Base-by-base conservation (phyloP, 2,329 filamentous ascomycete species). In the Phyllosticta paracitricarpa region DNA sequence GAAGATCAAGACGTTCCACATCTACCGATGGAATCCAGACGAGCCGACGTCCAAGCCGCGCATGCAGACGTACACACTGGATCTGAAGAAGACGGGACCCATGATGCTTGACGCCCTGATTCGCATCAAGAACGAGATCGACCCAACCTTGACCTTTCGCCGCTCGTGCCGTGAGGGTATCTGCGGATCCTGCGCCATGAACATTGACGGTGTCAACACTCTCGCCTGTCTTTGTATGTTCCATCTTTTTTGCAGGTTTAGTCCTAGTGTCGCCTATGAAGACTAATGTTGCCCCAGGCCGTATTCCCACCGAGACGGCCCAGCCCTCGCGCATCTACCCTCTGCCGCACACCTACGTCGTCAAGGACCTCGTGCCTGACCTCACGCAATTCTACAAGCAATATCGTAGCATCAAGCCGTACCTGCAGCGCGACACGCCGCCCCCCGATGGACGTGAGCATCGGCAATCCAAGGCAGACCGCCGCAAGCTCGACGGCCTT, bases 341-440 rank as follows among this genome's bases (percentile, higher is more conserved):
- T 64, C 84, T 99, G 68, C 94, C 94, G 70, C 94, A 99, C 81
- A 97, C 92, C 77, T 99, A 97, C 79, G 90, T 99, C 69, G 92
- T 99, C 79, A 99, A 97, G 85, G 94, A 99, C 76, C 86, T 99
- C 65, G 94, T 99, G 35, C 93, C 94, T 63, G 94, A 99, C 75
- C 81, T 99, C 80, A 99, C 94, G 65, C 89, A 94, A 73, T 97
- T 99, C 81, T 99, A 99, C 86, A 97, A 97, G 84, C 94, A 99
- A 83, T 99, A 99, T 85, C 96, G 97, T 80, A 97, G 92, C 17
- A 97, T 99, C 80, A 96, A 97, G 86, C 94, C 94, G 53, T 99
- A 96, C 77, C 86, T 99, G 59, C 94, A 97, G 81, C 86, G 91
- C 72, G 88, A 92, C 66, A 94, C 90, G 28, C 88, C 89, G 61